A percentile compares a stretch with the other conserved stretches of the same genome.
phyloP scores from a whole-genome alignment of 768 basidiomycete genomes.

The Agrocybe pediades region DNA sequence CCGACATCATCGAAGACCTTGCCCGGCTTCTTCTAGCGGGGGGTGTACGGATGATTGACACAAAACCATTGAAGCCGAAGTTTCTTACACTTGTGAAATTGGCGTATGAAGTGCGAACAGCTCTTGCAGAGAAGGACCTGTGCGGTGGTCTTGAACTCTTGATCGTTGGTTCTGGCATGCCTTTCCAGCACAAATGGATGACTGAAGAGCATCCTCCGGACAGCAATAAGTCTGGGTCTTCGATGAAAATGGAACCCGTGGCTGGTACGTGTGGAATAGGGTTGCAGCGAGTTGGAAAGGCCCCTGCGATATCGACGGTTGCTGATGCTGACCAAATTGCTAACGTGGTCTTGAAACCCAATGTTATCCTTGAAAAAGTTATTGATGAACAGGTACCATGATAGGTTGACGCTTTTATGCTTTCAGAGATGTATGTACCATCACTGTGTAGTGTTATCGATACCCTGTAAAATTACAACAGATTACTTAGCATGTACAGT shows the following conservation, averaged over 20 bases:
- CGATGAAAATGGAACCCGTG: slow-evolving; percentile 11
- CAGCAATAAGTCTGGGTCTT: slow-evolving; percentile 7
- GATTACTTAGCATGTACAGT: no score
- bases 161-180: slow-evolving; percentile 11
- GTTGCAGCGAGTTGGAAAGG: slow-evolving; percentile 16
- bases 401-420: no score
- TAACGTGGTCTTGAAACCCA: slow-evolving; percentile 21
- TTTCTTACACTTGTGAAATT: slow-evolving; percentile 19
- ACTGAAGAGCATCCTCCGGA: slow-evolving; percentile 14
- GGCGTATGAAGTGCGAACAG: slow-evolving; percentile 23
- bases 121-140: slow-evolving; percentile 23
- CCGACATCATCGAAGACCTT: slow-evolving; percentile 20
- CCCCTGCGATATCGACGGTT: background rate
- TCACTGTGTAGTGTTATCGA: no score
- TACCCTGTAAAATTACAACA: no score
- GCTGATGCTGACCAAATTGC: background rate
- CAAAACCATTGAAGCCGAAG: slow-evolving; percentile 15
- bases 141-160: slow-evolving; percentile 20
- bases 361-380: slow-evolving; percentile 21
- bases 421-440: no score
- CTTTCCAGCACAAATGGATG: slow-evolving; percentile 20
- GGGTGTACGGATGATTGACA: slow-evolving; percentile 16
- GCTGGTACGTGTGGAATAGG: slow-evolving; percentile 23
- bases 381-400: no score
- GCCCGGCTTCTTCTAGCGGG: slow-evolving; percentile 13